Evolutionary conservation across 2,329 filamentous ascomycete species (phyloP).

Genomic region (Diaporthe helianthi): DNA sequence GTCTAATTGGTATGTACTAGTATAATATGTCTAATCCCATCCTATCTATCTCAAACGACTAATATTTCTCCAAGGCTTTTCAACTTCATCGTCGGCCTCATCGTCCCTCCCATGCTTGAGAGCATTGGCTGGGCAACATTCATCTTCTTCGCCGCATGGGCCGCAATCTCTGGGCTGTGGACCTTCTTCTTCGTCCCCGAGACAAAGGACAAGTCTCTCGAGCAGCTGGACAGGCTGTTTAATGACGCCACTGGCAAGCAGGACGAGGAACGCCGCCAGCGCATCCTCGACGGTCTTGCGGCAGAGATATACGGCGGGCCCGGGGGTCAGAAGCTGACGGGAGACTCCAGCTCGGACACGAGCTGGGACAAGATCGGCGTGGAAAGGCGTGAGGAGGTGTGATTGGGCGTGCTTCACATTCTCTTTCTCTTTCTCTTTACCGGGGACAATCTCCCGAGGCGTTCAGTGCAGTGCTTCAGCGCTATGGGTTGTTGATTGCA

Average conservation of each 20-base stretch:
- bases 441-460: too few relatives aligned
- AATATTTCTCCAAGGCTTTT: slow-evolving; percentile 44
- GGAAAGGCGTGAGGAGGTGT: slow-evolving; percentile 14
- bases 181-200: slow-evolving; percentile 65
- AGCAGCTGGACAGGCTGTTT: slow-evolving; percentile 63
- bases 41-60: slow-evolving; percentile 15
- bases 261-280: slow-evolving; percentile 20
- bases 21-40: background rate
- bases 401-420: too few relatives aligned
- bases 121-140: slow-evolving; percentile 61
- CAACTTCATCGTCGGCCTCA: slow-evolving; percentile 48
- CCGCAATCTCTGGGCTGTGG: slow-evolving; percentile 59
- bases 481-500: background rate
- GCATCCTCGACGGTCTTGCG: slow-evolving; percentile 1
- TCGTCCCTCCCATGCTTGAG: slow-evolving; percentile 31
- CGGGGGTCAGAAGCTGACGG: background rate
- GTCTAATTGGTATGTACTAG: slow-evolving; percentile 38
- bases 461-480: background rate
- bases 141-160: slow-evolving; percentile 64
- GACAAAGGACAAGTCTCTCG: slow-evolving; percentile 55
- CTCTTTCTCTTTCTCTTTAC: background rate
- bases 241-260: slow-evolving; percentile 9
- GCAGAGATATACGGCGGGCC: slow-evolving; percentile 1
- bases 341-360: slow-evolving; percentile 6
- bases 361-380: slow-evolving; percentile 3